Conservation (phyloP, 768 basidiomycete genomes). For the Rossbeevera mucosa region DNA sequence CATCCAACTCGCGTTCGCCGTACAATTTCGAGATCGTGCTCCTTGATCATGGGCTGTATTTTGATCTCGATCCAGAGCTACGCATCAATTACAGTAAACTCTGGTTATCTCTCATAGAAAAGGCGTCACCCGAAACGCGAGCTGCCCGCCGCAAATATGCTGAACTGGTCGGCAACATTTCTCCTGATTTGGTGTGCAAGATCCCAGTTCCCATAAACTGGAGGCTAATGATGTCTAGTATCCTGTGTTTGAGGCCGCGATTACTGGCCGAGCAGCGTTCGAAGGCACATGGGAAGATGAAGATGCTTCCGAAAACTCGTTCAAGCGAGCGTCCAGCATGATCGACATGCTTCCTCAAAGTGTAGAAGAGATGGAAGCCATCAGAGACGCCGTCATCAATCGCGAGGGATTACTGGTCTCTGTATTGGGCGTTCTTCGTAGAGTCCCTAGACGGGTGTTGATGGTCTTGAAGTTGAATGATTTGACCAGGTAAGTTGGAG, state of each 20-base stretch:
- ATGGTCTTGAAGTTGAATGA: constrained; percentile 88
- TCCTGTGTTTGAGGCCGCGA: constrained; percentile 90
- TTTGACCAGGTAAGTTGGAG: constrained; percentile 55
- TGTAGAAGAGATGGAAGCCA: constrained; percentile 72
- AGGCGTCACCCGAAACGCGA: constrained; percentile 58
- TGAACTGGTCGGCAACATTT: constrained; percentile 85
- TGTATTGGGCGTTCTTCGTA: constrained; percentile 82
- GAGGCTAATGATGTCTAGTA: constrained; percentile 49
- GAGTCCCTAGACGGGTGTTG: constrained; percentile 76
- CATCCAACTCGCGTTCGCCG: constrained; percentile 59
- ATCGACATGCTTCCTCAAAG: constrained; percentile 70
- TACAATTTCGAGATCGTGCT: constrained; percentile 96
- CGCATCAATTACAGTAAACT: constrained; percentile 83
- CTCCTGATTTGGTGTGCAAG: constrained; percentile 67
- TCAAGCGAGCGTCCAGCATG: constrained; percentile 68
- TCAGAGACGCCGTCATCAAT: constrained; percentile 77
- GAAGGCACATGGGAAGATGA: constrained; percentile 53
- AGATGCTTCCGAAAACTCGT: constrained; percentile 29
- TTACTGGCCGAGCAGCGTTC: constrained; percentile 77
- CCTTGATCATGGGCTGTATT: constrained; percentile 92
- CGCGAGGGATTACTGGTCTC: constrained; percentile 79
- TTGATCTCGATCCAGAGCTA: constrained; percentile 77
- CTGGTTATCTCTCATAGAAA: constrained; percentile 84
- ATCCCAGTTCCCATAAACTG: background rate
- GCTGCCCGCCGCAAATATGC: constrained; percentile 83